These are phyloP conservation scores for Aspergillus sp. DNA, from an alignment of 2,329 filamentous ascomycete genomes.

Conservation along the genomic window DNA sequence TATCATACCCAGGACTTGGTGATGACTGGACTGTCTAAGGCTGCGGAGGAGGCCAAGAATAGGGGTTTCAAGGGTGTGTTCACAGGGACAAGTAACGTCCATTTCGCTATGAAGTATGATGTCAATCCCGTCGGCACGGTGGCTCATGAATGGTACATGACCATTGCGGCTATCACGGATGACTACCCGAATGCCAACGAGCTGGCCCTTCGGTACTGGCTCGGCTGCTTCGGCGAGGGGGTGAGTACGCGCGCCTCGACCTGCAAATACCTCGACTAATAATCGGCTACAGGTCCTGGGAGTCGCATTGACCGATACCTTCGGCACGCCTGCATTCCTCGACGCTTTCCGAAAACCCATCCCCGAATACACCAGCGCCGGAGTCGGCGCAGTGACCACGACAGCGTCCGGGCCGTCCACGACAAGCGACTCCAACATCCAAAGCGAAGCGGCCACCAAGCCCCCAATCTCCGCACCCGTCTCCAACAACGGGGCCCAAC, in stretches of 20 bases:
- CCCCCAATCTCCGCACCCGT: slow-evolving; percentile 48
- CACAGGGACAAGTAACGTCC: slow-evolving; percentile 91
- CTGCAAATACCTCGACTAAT: not conserved
- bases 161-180: slow-evolving; percentile 83
- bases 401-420: slow-evolving; percentile 41
- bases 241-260: slow-evolving; percentile 34
- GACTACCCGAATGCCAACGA: slow-evolving; percentile 85
- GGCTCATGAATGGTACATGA: slow-evolving; percentile 99
- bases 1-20: slow-evolving; percentile 95
- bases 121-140: slow-evolving; percentile 84
- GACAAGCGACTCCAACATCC: slow-evolving; percentile 42
- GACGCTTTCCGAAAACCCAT: slow-evolving; percentile 74
- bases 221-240: slow-evolving; percentile 82
- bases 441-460: slow-evolving; percentile 39
- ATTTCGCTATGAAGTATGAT: slow-evolving; percentile 90
- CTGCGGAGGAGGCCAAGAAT: slow-evolving; percentile 67
- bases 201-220: slow-evolving; percentile 81
- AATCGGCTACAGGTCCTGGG: slow-evolving; percentile 60
- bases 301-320: slow-evolving; percentile 93
- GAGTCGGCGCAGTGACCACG: slow-evolving; percentile 39
- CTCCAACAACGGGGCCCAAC: slow-evolving; percentile 33
- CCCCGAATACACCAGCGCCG: slow-evolving; percentile 45
- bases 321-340: slow-evolving; percentile 87
- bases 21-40: slow-evolving; percentile 78
- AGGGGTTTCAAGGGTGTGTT: slow-evolving; percentile 70